A percentile compares a stretch with the other conserved stretches of the same genome.
These are phyloP conservation scores for Rhododendron simsii DNA, from an alignment of 148 eudicot species.

Conservation along the genomic window DNA sequence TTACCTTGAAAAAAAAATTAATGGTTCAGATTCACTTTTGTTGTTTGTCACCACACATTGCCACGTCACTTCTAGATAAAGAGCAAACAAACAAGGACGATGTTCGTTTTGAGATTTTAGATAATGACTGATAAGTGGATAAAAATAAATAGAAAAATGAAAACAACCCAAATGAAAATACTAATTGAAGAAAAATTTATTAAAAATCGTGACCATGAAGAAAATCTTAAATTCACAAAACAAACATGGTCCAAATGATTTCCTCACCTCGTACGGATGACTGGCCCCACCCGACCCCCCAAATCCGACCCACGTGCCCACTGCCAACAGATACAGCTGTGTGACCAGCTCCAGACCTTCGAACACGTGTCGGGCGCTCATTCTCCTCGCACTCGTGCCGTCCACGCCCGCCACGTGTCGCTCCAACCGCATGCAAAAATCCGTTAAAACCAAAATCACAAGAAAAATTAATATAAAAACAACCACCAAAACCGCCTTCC, in stretches of 20 bases:
- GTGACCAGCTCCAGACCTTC: neutral
- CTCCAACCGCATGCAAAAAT: neutral
- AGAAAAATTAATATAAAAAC: neutral
- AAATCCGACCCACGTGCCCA: neutral
- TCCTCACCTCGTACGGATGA: neutral
- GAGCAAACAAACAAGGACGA: no score
- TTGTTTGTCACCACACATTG: no score
- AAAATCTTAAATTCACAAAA: no score
- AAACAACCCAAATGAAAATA: no score
- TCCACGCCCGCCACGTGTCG: neutral
- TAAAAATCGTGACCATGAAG: no score
- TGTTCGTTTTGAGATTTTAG: no score
- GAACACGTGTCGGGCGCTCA: neutral
- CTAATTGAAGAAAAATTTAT: no score
- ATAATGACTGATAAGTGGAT: no score
- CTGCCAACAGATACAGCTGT: neutral
- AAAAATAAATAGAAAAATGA: no score
- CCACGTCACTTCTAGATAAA: no score
- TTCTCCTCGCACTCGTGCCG: neutral
- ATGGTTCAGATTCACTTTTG: no score
- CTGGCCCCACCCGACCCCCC: neutral
- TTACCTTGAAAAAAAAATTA: no score
- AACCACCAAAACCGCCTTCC: neutral
- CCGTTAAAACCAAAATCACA: neutral
- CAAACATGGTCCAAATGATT: neutral